These are phyloP conservation scores for Yarrowia sp. DNA, from an alignment of 805 yeast genomes.

Conservation along the genomic window DNA sequence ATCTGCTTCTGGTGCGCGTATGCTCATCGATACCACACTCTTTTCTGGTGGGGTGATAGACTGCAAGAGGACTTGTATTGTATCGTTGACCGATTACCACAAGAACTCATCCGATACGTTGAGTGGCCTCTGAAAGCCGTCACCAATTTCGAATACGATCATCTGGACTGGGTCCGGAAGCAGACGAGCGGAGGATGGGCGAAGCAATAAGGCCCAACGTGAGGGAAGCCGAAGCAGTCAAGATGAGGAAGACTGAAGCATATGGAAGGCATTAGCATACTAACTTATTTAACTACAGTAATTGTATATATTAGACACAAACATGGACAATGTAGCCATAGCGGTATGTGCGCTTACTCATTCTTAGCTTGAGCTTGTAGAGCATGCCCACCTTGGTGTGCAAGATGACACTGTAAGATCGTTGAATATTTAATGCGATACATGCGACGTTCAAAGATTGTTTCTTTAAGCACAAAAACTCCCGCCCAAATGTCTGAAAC, in stretches of 20 bases:
- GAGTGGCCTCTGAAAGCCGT: slow-evolving; percentile 4
- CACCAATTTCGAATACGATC: neutral
- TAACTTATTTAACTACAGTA: neutral
- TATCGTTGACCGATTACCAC: neutral
- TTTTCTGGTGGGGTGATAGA: slow-evolving; percentile 10
- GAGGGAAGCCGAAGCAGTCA: too few species aligned
- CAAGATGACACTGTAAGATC: too few species aligned
- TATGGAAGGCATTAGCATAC: too few species aligned
- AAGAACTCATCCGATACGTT: neutral
- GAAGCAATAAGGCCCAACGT: too few species aligned
- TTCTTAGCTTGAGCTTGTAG: too few species aligned
- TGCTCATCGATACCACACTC: neutral
- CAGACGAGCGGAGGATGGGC: neutral
- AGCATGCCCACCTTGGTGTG: too few species aligned
- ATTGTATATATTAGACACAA: too few species aligned
- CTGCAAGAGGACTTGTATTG: slow-evolving; percentile 5
- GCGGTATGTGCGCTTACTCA: too few species aligned
- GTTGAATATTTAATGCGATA: too few species aligned
- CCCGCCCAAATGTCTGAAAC: neutral
- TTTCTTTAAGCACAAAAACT: neutral
- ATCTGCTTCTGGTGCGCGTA: slow-evolving; percentile 19
- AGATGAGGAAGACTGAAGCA: too few species aligned
- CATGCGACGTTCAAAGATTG: too few species aligned
- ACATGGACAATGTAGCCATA: too few species aligned
- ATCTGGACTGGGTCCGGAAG: slow-evolving; percentile 6